Percentiles rank a stretch among this genome's conserved stretches.
Conservation (phyloP, 2,329 filamentous ascomycete genomes). For the Colletotrichum sp. region DNA sequence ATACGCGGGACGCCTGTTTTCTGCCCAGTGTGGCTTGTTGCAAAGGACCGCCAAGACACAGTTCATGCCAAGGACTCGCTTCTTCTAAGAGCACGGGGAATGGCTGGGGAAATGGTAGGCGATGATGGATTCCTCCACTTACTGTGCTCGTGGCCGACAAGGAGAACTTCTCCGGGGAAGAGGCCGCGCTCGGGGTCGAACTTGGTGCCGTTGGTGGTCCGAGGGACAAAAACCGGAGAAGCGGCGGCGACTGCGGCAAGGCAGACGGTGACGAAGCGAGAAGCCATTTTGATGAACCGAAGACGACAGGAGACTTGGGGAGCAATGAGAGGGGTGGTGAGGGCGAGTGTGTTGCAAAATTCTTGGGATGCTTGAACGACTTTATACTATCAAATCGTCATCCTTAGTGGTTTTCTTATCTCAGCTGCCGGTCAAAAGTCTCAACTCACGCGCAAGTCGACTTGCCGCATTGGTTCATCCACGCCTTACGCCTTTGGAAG, state of each 20-base stretch:
- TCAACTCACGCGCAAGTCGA: background rate
- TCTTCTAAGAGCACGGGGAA: background rate
- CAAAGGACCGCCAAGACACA: background rate
- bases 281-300: background rate
- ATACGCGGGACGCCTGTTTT: background rate
- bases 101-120: background rate
- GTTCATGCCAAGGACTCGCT: background rate
- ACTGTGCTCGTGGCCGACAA: background rate
- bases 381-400: background rate
- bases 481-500: background rate
- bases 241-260: background rate
- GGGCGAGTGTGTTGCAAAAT: background rate
- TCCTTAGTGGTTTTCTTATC: background rate
- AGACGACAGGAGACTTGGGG: background rate
- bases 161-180: background rate
- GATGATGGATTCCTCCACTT: background rate
- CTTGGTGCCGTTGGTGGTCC: background rate
- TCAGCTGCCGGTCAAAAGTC: background rate
- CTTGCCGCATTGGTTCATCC: background rate
- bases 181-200: background rate
- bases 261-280: constrained; percentile 5
- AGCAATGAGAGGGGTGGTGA: background rate
- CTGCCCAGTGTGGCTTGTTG: background rate
- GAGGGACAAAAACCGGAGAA: background rate
- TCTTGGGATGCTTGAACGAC: background rate